phyloP scores from a whole-genome alignment of 2,329 filamentous ascomycete genomes.

The Ascochyta koolunga region DNA sequence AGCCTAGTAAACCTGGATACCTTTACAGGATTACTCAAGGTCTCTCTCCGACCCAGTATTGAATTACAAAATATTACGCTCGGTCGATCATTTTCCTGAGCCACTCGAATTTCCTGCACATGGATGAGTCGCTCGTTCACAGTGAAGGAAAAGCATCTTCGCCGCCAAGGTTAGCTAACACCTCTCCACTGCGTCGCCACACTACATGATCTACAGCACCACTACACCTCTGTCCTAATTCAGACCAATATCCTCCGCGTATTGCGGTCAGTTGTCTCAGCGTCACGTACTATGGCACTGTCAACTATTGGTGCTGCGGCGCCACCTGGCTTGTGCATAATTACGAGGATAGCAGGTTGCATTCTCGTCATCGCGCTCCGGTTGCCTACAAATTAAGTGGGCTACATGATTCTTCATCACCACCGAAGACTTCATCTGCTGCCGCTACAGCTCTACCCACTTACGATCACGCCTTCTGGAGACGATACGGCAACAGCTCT shows the following conservation, averaged over 20 bases:
- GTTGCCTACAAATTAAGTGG: background rate
- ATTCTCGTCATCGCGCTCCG: slow-evolving; percentile 5
- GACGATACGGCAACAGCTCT: background rate
- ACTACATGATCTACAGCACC: background rate
- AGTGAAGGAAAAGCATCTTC: slow-evolving; percentile 2
- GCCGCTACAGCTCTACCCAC: background rate
- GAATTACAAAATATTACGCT: background rate
- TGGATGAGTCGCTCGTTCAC: background rate
- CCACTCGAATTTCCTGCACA: background rate
- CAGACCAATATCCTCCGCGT: background rate
- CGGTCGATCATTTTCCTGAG: background rate
- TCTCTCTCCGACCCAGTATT: too few relatives aligned
- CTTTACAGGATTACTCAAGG: too few relatives aligned
- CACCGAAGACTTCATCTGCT: background rate
- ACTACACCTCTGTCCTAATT: background rate
- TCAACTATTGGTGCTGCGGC: background rate
- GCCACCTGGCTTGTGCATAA: background rate
- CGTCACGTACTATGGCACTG: background rate
- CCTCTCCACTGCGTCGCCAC: background rate
- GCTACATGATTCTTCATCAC: background rate
- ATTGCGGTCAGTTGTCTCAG: background rate
- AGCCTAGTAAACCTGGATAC: too few relatives aligned
- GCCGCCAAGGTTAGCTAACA: slow-evolving; percentile 1
- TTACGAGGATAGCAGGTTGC: background rate
- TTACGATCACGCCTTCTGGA: slow-evolving; percentile 3